A percentile compares a stretch with the other conserved stretches of the same genome.
Evolutionary conservation across 441 rosid species (phyloP).

Genomic region (Gossypium lobatum): DNA sequence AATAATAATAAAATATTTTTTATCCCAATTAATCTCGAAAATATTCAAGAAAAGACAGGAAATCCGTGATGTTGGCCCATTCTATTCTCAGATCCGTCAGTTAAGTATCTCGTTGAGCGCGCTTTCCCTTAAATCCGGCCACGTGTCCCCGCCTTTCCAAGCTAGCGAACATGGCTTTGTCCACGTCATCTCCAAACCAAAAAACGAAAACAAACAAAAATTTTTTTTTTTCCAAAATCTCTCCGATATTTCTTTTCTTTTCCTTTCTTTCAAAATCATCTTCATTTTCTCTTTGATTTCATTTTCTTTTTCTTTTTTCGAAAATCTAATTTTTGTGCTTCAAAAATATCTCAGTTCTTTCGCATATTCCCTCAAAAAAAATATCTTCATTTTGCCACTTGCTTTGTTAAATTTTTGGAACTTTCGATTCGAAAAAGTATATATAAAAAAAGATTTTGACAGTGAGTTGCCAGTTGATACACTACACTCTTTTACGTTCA

Average conservation of each 20-base stretch:
- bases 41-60: neutral
- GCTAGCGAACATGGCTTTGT: neutral
- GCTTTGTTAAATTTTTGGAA: neutral
- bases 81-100: slow-evolving; percentile 7
- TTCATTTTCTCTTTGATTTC: no score
- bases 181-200: neutral
- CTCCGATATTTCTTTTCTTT: neutral
- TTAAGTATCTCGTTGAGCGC: neutral
- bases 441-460: neutral
- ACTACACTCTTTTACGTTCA: neutral
- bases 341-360: neutral
- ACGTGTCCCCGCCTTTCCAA: slow-evolving; percentile 16
- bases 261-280: neutral
- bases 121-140: slow-evolving; percentile 5
- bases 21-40: neutral
- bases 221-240: neutral
- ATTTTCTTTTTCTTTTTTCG: neutral
- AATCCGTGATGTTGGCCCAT: slow-evolving; percentile 14
- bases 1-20: no score
- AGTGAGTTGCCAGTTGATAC: neutral
- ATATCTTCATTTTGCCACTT: neutral
- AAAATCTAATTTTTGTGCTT: neutral
- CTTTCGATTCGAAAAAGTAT: neutral
- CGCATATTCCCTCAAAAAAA: slow-evolving; percentile 4
- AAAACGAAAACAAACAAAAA: neutral